Percentiles rank a stretch among this genome's conserved stretches.
phyloP scores from a whole-genome alignment of 352 stramenopile genomes.

The Phytophthora parvispora region DNA sequence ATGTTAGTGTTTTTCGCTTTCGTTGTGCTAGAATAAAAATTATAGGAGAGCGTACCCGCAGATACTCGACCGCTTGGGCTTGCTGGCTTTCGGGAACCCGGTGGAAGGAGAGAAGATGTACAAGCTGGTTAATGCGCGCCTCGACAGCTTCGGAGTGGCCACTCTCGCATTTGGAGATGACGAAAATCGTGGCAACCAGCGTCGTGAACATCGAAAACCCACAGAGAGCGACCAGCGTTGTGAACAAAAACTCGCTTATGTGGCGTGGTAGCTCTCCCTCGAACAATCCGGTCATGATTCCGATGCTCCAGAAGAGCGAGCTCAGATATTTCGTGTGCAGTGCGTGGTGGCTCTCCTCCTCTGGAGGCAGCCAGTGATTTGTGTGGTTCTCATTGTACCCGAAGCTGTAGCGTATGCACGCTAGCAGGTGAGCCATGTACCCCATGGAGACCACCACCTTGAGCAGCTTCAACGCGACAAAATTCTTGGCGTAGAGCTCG shows the following conservation, averaged over 20 bases:
- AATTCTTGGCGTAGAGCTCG: constrained; percentile 71
- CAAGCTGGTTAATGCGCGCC: constrained; percentile 78
- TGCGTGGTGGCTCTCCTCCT: constrained; percentile 31
- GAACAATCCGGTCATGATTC: constrained; percentile 72
- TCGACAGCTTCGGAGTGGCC: constrained; percentile 66
- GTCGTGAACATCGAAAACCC: constrained; percentile 80
- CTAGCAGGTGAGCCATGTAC: constrained; percentile 65
- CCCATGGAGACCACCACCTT: constrained; percentile 64
- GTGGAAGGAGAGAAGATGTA: constrained; percentile 78
- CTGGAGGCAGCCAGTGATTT: constrained; percentile 63
- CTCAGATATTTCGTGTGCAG: constrained; percentile 52
- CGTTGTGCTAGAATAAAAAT: too few relatives aligned
- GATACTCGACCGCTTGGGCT: constrained; percentile 71
- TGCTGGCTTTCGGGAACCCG: constrained; percentile 66
- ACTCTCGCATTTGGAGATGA: constrained; percentile 84
- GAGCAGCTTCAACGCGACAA: constrained; percentile 55
- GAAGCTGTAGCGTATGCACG: constrained; percentile 69
- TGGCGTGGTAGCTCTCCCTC: constrained; percentile 70
- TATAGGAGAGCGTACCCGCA: constrained; percentile 39
- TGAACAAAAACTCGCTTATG: constrained; percentile 71
- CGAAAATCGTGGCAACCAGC: constrained; percentile 82
- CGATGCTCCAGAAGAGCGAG: constrained; percentile 76
- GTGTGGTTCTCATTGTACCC: constrained; percentile 55
- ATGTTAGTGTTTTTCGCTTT: too few relatives aligned
- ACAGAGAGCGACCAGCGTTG: constrained; percentile 65